Evolutionary conservation across 495 filamentous ascomycete genomes (phyloP).

Genomic region (Penicillium cosmopolitanum): DNA sequence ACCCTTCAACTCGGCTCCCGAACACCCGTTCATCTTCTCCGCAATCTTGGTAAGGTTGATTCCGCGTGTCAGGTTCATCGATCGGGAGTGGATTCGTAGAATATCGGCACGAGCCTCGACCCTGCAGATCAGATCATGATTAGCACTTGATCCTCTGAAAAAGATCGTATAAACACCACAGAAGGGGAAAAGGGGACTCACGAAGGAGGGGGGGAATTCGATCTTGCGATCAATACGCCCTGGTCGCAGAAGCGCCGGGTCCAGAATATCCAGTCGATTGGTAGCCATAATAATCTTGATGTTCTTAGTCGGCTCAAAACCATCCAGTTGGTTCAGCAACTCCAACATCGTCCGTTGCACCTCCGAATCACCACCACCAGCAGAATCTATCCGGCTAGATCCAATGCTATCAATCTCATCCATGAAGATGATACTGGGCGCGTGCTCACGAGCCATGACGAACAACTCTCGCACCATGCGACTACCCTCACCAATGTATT

Average conservation of each 20-base stretch:
- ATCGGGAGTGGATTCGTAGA: conserved; percentile 91
- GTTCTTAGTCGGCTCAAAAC: conserved; percentile 99
- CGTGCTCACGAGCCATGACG: conserved; percentile 98
- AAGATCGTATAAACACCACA: too few relatives aligned
- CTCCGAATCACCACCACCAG: conserved; percentile 95
- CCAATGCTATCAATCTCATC: conserved; percentile 99
- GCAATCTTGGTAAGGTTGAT: conserved; percentile 99
- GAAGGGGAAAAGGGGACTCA: conserved; percentile 37
- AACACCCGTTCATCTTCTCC: conserved; percentile 99
- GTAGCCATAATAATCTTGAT: conserved; percentile 99
- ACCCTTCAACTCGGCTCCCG: conserved; percentile 94
- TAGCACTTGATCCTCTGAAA: conserved; percentile 10
- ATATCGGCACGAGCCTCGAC: conserved; percentile 98
- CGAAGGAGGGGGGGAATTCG: conserved; percentile 94
- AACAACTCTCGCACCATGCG: conserved; percentile 99
- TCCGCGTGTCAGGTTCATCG: conserved; percentile 97
- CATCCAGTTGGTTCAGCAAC: conserved; percentile 96
- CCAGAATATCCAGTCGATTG: conserved; percentile 95
- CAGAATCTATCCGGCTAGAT: conserved; percentile 93
- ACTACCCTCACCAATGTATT: conserved; percentile 98
- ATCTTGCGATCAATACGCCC: conserved; percentile 99
- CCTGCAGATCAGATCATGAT: conserved; percentile 33
- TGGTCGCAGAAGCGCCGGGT: conserved; percentile 90
- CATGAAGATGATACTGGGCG: conserved; percentile 99
- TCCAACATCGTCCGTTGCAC: conserved; percentile 99